phyloP scores from a whole-genome alignment of 2,329 filamentous ascomycete genomes.

The Nothopassalora personata region DNA sequence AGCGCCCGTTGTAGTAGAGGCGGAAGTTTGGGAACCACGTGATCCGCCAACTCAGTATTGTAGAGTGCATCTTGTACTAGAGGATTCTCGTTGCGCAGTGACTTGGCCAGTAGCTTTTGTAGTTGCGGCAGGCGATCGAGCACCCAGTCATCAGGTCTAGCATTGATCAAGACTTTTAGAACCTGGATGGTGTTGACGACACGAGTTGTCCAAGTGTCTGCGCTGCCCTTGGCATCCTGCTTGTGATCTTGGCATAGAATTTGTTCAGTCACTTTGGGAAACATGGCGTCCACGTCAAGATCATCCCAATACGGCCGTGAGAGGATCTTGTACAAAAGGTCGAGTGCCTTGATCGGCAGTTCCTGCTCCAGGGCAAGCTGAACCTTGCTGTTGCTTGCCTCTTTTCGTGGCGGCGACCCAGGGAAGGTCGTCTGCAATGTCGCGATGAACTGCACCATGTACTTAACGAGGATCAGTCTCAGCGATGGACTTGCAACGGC shows the following conservation, averaged over 20 bases:
- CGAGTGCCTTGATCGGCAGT: conserved; percentile 77
- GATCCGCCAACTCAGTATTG: conserved; percentile 63
- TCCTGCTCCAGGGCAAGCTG: conserved; percentile 55
- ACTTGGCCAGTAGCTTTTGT: conserved; percentile 85
- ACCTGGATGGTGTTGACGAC: conserved; percentile 94
- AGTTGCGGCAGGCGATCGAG: conserved; percentile 68
- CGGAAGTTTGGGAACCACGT: conserved; percentile 57
- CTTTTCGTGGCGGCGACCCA: conserved; percentile 57
- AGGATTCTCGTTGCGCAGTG: conserved; percentile 77
- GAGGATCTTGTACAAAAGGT: conserved; percentile 75
- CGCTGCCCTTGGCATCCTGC: conserved; percentile 39
- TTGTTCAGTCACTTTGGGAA: conserved; percentile 82
- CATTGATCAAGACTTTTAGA: conserved; percentile 79
- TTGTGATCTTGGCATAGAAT: conserved; percentile 69
- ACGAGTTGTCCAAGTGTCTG: conserved; percentile 71
- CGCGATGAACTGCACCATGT: conserved; percentile 91
- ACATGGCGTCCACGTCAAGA: conserved; percentile 75
- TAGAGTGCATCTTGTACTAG: conserved; percentile 94
- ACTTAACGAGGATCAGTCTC: conserved; percentile 81
- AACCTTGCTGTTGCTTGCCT: conserved; percentile 42
- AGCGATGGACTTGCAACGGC: conserved; percentile 48
- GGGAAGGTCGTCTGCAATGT: conserved; percentile 80
- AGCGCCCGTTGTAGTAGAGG: conserved; percentile 77
- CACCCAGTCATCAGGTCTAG: conserved; percentile 88
- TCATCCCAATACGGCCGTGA: conserved; percentile 88